These are phyloP conservation scores for Alternaria triticina DNA, from an alignment of 2,329 filamentous ascomycete species.

Conservation along the genomic window DNA sequence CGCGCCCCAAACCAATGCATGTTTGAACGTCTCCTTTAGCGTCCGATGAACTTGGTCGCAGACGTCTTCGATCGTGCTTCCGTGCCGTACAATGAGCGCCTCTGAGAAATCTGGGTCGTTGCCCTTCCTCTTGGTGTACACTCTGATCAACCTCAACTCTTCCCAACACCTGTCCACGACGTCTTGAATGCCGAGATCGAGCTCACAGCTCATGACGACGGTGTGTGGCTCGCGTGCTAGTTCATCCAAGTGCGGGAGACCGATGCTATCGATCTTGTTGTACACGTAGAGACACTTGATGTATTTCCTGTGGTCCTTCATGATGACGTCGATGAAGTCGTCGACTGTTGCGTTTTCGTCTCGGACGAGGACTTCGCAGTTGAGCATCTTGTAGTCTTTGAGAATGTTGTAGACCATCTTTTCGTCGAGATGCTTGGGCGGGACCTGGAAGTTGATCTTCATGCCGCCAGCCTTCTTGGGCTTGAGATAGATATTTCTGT, in stretches of 20 bases:
- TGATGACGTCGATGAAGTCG: conserved; percentile 98
- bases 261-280: conserved; percentile 98
- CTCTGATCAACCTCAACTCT: conserved; percentile 84
- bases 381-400: conserved; percentile 97
- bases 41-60: conserved; percentile 94
- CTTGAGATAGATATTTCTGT: conserved; percentile 95
- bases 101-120: conserved; percentile 87
- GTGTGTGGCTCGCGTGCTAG: conserved; percentile 92
- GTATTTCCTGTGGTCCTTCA: conserved; percentile 98
- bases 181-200: conserved; percentile 90
- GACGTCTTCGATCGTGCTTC: conserved; percentile 93
- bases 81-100: conserved; percentile 87
- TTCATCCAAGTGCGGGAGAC: conserved; percentile 89
- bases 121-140: conserved; percentile 91
- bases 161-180: conserved; percentile 96
- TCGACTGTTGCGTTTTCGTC: conserved; percentile 94
- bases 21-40: conserved; percentile 98
- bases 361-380: conserved; percentile 93
- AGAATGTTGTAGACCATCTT: conserved; percentile 99
- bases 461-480: conserved; percentile 94
- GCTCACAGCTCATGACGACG: conserved; percentile 95
- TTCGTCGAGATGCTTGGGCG: conserved; percentile 91
- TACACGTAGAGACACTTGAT: conserved; percentile 95
- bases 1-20: conserved; percentile 96
- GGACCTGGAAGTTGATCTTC: conserved; percentile 94